These are phyloP conservation scores for Suillus weaverae DNA, from an alignment of 768 basidiomycete species.

Conservation along the genomic window DNA sequence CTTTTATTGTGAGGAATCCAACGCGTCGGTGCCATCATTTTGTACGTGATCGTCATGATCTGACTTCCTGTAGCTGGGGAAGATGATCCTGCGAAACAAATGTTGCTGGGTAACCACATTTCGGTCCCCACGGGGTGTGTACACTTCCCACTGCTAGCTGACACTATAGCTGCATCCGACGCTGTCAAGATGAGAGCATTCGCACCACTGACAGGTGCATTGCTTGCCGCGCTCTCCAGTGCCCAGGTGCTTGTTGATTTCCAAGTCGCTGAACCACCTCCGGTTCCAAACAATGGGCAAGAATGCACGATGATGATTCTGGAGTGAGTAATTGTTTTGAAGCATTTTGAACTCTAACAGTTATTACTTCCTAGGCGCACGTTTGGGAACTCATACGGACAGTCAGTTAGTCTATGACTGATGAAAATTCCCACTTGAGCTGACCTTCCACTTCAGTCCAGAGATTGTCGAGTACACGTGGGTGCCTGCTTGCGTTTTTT, in stretches of 20 bases:
- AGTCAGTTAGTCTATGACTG: slow-evolving; percentile 39
- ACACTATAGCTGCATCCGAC: slow-evolving; percentile 1
- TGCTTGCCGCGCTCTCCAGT: slow-evolving; percentile 12
- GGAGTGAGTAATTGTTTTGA: slow-evolving; percentile 42
- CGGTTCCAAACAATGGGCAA: slow-evolving; percentile 58
- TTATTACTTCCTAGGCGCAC: slow-evolving; percentile 48
- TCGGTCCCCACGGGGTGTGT: not conserved
- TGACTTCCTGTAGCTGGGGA: not conserved
- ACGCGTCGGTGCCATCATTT: not conserved
- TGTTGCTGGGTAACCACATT: not conserved
- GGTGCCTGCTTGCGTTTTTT: slow-evolving; percentile 17
- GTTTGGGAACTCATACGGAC: slow-evolving; percentile 70
- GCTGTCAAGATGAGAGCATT: slow-evolving; percentile 23
- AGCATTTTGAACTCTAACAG: not conserved
- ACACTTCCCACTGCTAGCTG: not conserved
- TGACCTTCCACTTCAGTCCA: slow-evolving; percentile 38
- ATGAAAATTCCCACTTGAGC: not conserved
- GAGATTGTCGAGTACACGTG: slow-evolving; percentile 66
- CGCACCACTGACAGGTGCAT: slow-evolving; percentile 13
- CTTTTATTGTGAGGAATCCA: not conserved
- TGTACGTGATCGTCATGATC: not conserved
- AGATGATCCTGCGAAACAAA: not conserved
- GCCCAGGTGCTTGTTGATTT: slow-evolving; percentile 52
- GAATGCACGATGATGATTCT: slow-evolving; percentile 67
- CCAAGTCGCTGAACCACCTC: slow-evolving; percentile 73